Evolutionary conservation across 2,329 filamentous ascomycete genomes (phyloP).

Genomic region (Chaetomium strumarium): DNA sequence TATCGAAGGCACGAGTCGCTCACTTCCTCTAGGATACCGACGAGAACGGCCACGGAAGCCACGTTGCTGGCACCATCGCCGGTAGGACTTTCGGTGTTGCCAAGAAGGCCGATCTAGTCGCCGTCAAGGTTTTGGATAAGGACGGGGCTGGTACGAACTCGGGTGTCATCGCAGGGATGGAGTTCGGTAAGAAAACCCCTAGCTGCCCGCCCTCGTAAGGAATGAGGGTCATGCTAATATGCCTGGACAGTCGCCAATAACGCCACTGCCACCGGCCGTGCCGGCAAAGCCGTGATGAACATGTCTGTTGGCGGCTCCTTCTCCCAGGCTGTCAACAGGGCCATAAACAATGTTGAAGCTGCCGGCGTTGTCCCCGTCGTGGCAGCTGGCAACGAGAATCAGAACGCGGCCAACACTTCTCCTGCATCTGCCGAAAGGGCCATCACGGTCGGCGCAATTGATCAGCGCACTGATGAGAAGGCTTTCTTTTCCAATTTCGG

Average conservation of each 20-base stretch:
- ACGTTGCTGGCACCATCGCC: conserved; percentile 58
- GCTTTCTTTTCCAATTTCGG: conserved; percentile 57
- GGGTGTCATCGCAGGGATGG: conserved; percentile 53
- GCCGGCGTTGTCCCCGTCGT: conserved; percentile 52
- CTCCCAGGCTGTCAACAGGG: conserved; percentile 49
- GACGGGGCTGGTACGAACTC: conserved; percentile 43
- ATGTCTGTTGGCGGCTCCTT: conserved; percentile 53
- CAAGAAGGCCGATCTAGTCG: conserved; percentile 49
- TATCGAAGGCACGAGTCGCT: conserved; percentile 1
- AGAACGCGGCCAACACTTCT: conserved; percentile 45
- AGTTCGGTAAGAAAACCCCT: conserved; percentile 43
- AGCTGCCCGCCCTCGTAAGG: too few relatives aligned
- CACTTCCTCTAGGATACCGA: conserved; percentile 39
- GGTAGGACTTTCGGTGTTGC: conserved; percentile 57
- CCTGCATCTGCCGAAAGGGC: conserved; percentile 51
- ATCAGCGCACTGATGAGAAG: conserved; percentile 42
- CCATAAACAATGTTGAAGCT: conserved; percentile 43
- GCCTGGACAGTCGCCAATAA: conserved; percentile 37
- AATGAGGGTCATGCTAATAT: not conserved
- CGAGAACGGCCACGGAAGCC: conserved; percentile 58
- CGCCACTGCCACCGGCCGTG: conserved; percentile 35
- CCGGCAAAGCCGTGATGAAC: conserved; percentile 56
- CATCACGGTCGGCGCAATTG: conserved; percentile 56
- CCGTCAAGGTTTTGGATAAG: conserved; percentile 56
- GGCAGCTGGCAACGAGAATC: conserved; percentile 54